Percentiles rank a stretch among this genome's conserved stretches.
Conservation (phyloP, 805 yeast species). For the Saccharomycopsis selenospora region DNA sequence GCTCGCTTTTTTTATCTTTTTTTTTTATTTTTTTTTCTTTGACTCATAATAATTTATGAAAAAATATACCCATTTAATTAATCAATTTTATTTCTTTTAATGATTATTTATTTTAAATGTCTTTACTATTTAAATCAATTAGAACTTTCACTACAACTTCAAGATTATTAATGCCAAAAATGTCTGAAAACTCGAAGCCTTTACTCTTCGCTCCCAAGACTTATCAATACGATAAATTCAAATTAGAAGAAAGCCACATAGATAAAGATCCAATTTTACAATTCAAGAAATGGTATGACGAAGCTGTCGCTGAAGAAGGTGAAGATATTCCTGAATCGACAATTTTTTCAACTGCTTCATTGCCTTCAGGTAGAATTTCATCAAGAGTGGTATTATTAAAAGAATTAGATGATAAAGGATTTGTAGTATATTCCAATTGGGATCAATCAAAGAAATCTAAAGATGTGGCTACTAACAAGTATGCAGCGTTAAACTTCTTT, state of each 20-base stretch:
- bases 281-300: conserved; percentile 79
- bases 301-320: conserved; percentile 54
- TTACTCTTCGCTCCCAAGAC: conserved; percentile 73
- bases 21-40: too few relatives aligned
- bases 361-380: conserved; percentile 88
- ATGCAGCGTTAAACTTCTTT: conserved; percentile 80
- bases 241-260: conserved; percentile 49
- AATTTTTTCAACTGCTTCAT: conserved; percentile 80
- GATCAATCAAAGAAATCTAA: conserved; percentile 71
- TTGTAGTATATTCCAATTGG: conserved; percentile 89
- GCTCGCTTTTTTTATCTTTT: too few relatives aligned
- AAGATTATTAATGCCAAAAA: too few relatives aligned
- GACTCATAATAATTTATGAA: too few relatives aligned
- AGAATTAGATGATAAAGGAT: conserved; percentile 80
- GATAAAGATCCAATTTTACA: conserved; percentile 59
- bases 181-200: conserved; percentile 19
- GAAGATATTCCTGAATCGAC: conserved; percentile 74
- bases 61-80: too few relatives aligned
- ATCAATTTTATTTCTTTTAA: too few relatives aligned
- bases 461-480: conserved; percentile 65
- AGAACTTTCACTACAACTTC: too few relatives aligned
- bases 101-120: too few relatives aligned
- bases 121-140: too few relatives aligned
- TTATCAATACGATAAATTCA: conserved; percentile 72
- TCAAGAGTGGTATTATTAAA: conserved; percentile 80